These are phyloP conservation scores for Tetracladium setigerum DNA, from an alignment of 495 filamentous ascomycete species.

Conservation along the genomic window DNA sequence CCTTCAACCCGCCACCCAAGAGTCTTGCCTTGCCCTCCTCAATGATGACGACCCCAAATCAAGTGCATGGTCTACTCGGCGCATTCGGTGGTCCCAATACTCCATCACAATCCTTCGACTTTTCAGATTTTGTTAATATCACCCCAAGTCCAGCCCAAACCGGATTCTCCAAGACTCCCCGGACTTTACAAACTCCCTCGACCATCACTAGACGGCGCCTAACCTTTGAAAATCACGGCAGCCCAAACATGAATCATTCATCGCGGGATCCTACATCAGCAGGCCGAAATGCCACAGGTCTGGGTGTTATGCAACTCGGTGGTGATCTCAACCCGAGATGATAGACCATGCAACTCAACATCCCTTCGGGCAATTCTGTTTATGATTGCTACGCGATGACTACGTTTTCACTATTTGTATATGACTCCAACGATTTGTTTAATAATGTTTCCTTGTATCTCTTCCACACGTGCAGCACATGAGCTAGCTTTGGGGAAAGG, in stretches of 20 bases:
- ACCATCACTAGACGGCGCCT: slow-evolving; percentile 38
- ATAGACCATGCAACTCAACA: neutral
- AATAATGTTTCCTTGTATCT: neutral
- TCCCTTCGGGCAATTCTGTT: too few species aligned
- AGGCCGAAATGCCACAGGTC: slow-evolving; percentile 21
- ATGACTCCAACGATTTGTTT: slow-evolving; percentile 9
- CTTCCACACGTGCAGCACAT: neutral
- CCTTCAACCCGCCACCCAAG: slow-evolving; percentile 86
- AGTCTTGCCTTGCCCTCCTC: slow-evolving; percentile 70
- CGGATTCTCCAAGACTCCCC: slow-evolving; percentile 53
- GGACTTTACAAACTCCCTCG: slow-evolving; percentile 51
- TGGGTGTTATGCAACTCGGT: slow-evolving; percentile 48
- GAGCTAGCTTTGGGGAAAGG: neutral
- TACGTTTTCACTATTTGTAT: slow-evolving; percentile 9
- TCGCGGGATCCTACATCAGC: slow-evolving; percentile 15
- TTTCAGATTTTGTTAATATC: slow-evolving; percentile 94
- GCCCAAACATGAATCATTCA: slow-evolving; percentile 24
- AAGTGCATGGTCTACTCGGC: slow-evolving; percentile 50
- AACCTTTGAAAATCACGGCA: slow-evolving; percentile 55
- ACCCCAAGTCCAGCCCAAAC: slow-evolving; percentile 91
- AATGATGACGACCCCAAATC: slow-evolving; percentile 76
- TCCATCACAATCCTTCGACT: slow-evolving; percentile 70
- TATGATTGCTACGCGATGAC: slow-evolving; percentile 6
- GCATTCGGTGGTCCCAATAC: slow-evolving; percentile 53
- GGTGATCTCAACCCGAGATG: slow-evolving; percentile 42